Conservation (phyloP, 2,329 filamentous ascomycete species). For the Periconia sp. region DNA sequence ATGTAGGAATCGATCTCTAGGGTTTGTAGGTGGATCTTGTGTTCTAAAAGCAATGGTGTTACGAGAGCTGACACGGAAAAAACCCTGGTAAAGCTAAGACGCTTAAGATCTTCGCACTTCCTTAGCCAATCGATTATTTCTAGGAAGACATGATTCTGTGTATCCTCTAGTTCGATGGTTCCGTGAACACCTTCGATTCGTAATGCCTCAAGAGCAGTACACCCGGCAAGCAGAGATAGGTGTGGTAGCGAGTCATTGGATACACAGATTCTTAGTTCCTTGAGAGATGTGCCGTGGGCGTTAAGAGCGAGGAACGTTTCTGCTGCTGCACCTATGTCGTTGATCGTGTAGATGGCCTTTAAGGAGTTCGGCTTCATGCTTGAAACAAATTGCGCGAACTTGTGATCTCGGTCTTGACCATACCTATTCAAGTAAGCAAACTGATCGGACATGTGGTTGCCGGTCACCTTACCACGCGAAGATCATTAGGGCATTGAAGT, state of each 20-base stretch:
- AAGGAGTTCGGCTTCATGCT: slow-evolving; percentile 64
- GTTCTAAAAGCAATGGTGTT: slow-evolving; percentile 55
- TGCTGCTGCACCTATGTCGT: slow-evolving; percentile 42
- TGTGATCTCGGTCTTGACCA: slow-evolving; percentile 59
- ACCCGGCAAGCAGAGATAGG: slow-evolving; percentile 56
- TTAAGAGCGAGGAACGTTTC: slow-evolving; percentile 62
- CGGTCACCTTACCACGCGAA: slow-evolving; percentile 56
- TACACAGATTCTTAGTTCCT: slow-evolving; percentile 59
- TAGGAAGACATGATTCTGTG: slow-evolving; percentile 59
- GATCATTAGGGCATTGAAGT: slow-evolving; percentile 66
- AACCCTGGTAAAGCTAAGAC: slow-evolving; percentile 59
- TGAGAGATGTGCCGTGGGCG: slow-evolving; percentile 62
- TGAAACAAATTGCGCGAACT: slow-evolving; percentile 65
- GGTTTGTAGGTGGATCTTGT: slow-evolving; percentile 54
- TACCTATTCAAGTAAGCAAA: slow-evolving; percentile 31
- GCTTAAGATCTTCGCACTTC: slow-evolving; percentile 58
- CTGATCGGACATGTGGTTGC: neutral
- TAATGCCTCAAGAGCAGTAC: slow-evolving; percentile 57
- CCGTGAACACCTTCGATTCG: slow-evolving; percentile 55
- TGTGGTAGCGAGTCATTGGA: slow-evolving; percentile 57
- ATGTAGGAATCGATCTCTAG: slow-evolving; percentile 59
- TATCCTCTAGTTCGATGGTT: slow-evolving; percentile 55
- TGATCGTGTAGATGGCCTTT: slow-evolving; percentile 60
- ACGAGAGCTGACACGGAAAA: slow-evolving; percentile 60
- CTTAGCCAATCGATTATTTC: slow-evolving; percentile 62